Base-by-base conservation (phyloP, 169 alveolate genomes). In the Cyclospora cayetanensis region DNA sequence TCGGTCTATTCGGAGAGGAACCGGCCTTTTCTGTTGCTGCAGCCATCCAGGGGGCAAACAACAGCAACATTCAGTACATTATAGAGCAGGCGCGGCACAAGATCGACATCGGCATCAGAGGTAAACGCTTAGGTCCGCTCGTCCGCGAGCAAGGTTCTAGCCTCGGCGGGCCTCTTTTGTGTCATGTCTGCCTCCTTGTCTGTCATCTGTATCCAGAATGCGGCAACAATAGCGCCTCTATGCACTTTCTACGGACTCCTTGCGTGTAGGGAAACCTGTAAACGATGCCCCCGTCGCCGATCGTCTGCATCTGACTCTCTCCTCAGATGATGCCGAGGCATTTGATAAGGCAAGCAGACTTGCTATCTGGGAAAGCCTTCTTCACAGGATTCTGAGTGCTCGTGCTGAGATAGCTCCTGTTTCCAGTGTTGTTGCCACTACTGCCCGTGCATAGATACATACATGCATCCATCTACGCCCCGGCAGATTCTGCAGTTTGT, bases 281-380 rank as follows among this genome's bases (percentile, higher is more conserved):
- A 95, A 96, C 91, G 93, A 95, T n/a, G 97, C 97, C 5, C 95
- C 97, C 27, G 95, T 93, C 37, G 93, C 94, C 27, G 97, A 96
- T 37, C 91, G 97, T 15, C 94, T 96, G 91, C 97, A 96, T 72
- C 84, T 96, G 42, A 82, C 96, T 29, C 27, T 96, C 35, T 53
- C 95, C 31, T 93, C 96, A 11, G 91, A 90, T 79, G 97, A 96
- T 46, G 25, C 70, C 35, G 42, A 53, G 22, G 86, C 96, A 72
- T 96, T 95, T 93, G 60, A 79, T 42, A 94, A 87, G 93, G 97
- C 43, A 29, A 4, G 85, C 7, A 12, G 9, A 31, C 25, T 22
- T 4, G 84, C n/a, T 41, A 1, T 31, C 55, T 15, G n/a, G 1
- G 35, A 1, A 4, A 4, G 41, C 31, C 55, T 18, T 35, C 53